Percentiles rank a stretch among this genome's conserved stretches.
These are phyloP conservation scores for Talaromyces trachyspermus DNA, from an alignment of 495 filamentous ascomycete species.

Conservation along the genomic window DNA sequence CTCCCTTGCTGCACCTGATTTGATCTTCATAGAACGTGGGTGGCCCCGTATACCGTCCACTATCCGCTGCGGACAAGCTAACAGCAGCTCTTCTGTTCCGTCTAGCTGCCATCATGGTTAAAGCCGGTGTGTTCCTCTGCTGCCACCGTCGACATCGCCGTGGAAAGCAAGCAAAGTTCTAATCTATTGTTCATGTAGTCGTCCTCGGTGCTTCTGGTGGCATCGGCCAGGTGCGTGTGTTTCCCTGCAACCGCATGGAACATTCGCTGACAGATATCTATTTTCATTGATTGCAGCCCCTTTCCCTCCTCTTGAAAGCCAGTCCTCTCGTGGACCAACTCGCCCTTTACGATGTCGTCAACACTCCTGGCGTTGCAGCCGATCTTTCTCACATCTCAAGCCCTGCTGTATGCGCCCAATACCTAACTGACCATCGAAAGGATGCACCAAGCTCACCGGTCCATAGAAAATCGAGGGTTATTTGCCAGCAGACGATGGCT, in stretches of 20 bases:
- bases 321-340: slow-evolving; percentile 82
- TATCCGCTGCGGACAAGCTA: background rate
- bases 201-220: slow-evolving; percentile 96
- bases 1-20: too few species aligned
- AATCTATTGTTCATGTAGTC: slow-evolving; percentile 47
- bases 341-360: slow-evolving; percentile 96
- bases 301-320: slow-evolving; percentile 90
- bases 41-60: background rate
- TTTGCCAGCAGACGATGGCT: slow-evolving; percentile 81
- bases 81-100: background rate
- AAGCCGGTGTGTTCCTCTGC: slow-evolving; percentile 58
- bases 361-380: slow-evolving; percentile 90
- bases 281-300: slow-evolving; percentile 50
- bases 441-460: slow-evolving; percentile 20
- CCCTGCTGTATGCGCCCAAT: slow-evolving; percentile 61
- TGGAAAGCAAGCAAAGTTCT: too few species aligned
- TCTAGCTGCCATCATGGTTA: slow-evolving; percentile 70
- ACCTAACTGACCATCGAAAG: slow-evolving; percentile 1
- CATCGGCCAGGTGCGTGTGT: slow-evolving; percentile 78
- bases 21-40: too few species aligned
- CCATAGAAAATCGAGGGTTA: slow-evolving; percentile 84
- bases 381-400: slow-evolving; percentile 97
- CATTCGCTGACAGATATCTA: background rate
- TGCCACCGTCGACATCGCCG: background rate
- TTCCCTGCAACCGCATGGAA: background rate